phyloP scores from a whole-genome alignment of 192 early-diverging fungal species.

The Coemansia sp. region DNA sequence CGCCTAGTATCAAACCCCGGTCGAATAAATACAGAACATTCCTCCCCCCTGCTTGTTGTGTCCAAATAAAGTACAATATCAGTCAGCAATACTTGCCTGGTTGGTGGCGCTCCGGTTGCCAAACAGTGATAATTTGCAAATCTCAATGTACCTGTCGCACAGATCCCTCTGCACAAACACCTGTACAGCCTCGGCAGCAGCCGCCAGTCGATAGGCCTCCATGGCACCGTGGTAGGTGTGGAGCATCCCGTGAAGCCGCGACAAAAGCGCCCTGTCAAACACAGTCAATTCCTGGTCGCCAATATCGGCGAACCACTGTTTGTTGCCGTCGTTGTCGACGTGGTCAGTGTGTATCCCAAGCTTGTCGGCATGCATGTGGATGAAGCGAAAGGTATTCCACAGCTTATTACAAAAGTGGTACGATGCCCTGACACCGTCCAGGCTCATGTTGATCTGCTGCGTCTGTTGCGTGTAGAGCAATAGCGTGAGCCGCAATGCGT shows the following conservation, averaged over 20 bases:
- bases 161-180: conserved; percentile 90
- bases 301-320: conserved; percentile 28
- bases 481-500: conserved; percentile 78
- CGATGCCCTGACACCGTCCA: conserved; percentile 82
- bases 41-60: neutral
- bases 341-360: conserved; percentile 17
- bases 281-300: conserved; percentile 61
- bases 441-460: conserved; percentile 92
- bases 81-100: conserved; percentile 51
- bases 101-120: conserved; percentile 55
- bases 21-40: neutral
- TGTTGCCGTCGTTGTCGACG: conserved; percentile 5
- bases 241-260: conserved; percentile 77
- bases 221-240: conserved; percentile 68
- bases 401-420: conserved; percentile 96
- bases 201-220: conserved; percentile 71
- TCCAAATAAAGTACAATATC: neutral
- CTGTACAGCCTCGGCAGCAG: conserved; percentile 79
- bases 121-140: conserved; percentile 81
- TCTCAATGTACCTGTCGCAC: conserved; percentile 95
- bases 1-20: neutral
- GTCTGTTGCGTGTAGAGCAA: conserved; percentile 76
- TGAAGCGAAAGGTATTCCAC: conserved; percentile 83
- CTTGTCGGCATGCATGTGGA: conserved; percentile 36
- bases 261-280: conserved; percentile 85